Evolutionary conservation across 805 yeast species (phyloP).

Genomic region (Suhomyces sp.): DNA sequence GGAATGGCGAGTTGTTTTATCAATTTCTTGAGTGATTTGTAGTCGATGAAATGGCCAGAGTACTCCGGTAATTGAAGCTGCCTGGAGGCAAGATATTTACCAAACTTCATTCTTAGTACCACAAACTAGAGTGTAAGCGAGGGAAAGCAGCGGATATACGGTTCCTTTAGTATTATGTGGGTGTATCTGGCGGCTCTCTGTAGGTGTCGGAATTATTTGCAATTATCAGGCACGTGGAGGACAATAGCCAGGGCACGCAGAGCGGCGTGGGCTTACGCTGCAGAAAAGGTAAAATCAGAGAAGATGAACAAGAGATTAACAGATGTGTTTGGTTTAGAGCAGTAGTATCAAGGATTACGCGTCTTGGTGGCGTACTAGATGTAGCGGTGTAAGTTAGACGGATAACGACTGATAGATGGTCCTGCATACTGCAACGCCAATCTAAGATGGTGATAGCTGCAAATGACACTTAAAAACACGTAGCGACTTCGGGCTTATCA

Average conservation of each 20-base stretch:
- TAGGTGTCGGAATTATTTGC: background rate
- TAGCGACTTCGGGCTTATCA: too few relatives aligned
- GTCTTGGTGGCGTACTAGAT: background rate
- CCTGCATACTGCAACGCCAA: background rate
- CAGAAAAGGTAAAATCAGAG: background rate
- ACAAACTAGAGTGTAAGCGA: background rate
- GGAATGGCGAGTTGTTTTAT: slow-evolving; percentile 73
- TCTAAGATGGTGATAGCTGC: background rate
- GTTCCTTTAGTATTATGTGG: background rate
- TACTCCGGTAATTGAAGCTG: slow-evolving; percentile 95
- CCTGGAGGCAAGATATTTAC: slow-evolving; percentile 90
- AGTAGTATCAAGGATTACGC: too few relatives aligned
- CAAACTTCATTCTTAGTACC: slow-evolving; percentile 67
- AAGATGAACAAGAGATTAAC: background rate
- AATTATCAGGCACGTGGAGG: background rate
- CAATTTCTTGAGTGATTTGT: slow-evolving; percentile 87
- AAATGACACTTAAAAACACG: background rate
- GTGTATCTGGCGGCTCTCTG: background rate
- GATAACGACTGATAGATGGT: background rate
- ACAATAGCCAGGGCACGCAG: background rate
- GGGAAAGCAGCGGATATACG: background rate
- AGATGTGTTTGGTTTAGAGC: too few relatives aligned
- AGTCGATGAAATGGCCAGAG: slow-evolving; percentile 89
- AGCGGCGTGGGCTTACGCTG: background rate
- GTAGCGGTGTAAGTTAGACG: background rate